Base-by-base conservation (phyloP, 495 filamentous ascomycete species). In the Lasiosphaeriaceae sp. region DNA sequence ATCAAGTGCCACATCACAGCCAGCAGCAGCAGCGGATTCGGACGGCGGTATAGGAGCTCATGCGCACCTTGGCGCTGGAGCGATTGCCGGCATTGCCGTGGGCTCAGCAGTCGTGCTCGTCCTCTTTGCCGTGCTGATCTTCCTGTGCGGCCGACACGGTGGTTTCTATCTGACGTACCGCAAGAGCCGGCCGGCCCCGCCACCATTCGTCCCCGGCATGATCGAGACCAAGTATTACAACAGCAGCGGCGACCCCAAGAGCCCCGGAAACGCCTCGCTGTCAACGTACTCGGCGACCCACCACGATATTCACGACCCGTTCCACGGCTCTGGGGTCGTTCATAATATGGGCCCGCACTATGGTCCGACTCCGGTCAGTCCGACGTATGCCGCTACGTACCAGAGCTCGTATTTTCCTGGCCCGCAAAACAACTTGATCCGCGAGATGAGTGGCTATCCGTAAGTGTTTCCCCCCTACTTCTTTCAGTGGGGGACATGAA, bases 11-110 rank as follows among this genome's bases (percentile, higher is more conserved):
- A 37, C 62, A 23, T 20, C 47, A 19, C 8, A 21, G 16, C 52
- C 56, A 52, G 34, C 55, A 46, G 43, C 47, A 11, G n/a, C n/a
- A n/a, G n/a, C n/a, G n/a, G n/a, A n/a, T n/a, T n/a, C n/a, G n/a
- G 20, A 20, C 2, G 22, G 20, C 29, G 9, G 26, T 0, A 29
- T 34, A 12, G 4, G 14, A 37, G 24, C 8, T 56, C 58, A 4
- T 50, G 47, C 46, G 17, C 49, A 48, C 41, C 50, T 76, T 12
- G 56, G 64, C 11, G 35, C 64, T 3, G 79, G 78, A 0, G 71
- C 71, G 2, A 82, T 81, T 22, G 75, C 71, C 1, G 79, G 78
- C 1, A 80, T 80, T 19, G 72, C 72, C 16, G 76, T 82, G 16
- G 77, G 77, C 21, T 67, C 60, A 0, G 63, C 67, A 6, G 73